Percentiles rank a stretch among this genome's conserved stretches.
phyloP scores from a whole-genome alignment of 257 asterid species.

The Petunia axillaris region DNA sequence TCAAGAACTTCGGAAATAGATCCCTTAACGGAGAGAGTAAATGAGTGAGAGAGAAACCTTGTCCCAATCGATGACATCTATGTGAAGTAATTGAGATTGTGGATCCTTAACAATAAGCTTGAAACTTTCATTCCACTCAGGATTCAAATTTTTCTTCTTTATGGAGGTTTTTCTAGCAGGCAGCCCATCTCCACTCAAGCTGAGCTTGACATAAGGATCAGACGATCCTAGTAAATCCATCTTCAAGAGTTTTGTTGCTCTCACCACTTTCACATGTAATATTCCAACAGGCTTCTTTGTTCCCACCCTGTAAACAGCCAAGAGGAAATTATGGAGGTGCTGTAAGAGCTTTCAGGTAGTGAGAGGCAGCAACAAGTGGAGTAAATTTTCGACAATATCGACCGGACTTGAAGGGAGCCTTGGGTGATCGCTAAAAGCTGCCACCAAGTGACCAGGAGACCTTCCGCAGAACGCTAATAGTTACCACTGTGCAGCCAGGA shows the following conservation, averaged over 20 bases:
- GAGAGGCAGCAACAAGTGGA: no score
- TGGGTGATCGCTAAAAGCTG: no score
- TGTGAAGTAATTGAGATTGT: constrained; percentile 63
- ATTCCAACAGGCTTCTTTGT: constrained; percentile 83
- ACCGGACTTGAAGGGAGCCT: no score
- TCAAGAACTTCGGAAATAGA: neutral
- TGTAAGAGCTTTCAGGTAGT: neutral
- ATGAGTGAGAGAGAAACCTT: constrained; percentile 49
- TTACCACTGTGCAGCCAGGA: no score
- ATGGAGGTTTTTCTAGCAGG: constrained; percentile 71
- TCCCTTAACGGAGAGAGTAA: neutral
- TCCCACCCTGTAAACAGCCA: constrained; percentile 51
- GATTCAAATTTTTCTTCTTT: constrained; percentile 79
- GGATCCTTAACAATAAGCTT: constrained; percentile 88
- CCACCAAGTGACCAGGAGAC: no score
- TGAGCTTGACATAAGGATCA: constrained; percentile 85
- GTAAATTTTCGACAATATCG: no score
- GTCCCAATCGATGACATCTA: constrained; percentile 84
- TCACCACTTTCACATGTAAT: constrained; percentile 75
- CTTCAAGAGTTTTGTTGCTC: constrained; percentile 82
- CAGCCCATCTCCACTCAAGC: constrained; percentile 71
- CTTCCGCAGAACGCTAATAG: no score
- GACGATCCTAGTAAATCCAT: constrained; percentile 86
- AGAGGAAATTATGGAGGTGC: neutral
- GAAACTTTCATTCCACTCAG: constrained; percentile 90